A percentile compares a stretch with the other conserved stretches of the same genome.
These are phyloP conservation scores for Leptographium wingfieldii DNA, from an alignment of 2,329 filamentous ascomycete species.

Conservation along the genomic window DNA sequence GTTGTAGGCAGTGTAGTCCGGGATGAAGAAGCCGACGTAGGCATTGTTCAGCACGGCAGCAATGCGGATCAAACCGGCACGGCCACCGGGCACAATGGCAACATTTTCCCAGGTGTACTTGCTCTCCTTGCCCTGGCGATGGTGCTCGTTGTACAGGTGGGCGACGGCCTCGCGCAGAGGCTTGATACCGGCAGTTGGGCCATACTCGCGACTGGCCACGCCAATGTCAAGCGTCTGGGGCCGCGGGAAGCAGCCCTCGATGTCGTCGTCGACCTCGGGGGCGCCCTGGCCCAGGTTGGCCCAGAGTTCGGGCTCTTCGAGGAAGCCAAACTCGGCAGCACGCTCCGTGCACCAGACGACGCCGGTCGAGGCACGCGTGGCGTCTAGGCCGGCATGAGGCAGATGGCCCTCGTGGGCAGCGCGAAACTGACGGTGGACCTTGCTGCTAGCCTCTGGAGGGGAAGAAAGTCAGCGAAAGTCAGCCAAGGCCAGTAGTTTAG, in stretches of 20 bases:
- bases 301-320: constrained; percentile 71
- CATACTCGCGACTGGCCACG: constrained; percentile 74
- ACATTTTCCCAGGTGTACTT: constrained; percentile 98
- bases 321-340: constrained; percentile 77
- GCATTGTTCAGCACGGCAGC: constrained; percentile 87
- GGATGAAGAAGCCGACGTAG: constrained; percentile 87
- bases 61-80: constrained; percentile 87
- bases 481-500: background rate
- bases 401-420: constrained; percentile 82
- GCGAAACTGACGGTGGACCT: constrained; percentile 81
- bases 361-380: constrained; percentile 76
- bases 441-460: constrained; percentile 59
- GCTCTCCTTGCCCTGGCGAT: constrained; percentile 74
- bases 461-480: background rate
- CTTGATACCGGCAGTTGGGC: constrained; percentile 88
- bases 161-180: constrained; percentile 80
- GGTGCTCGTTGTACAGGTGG: constrained; percentile 83
- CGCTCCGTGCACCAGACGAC: constrained; percentile 89
- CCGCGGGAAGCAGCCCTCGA: constrained; percentile 75
- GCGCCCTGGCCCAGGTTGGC: constrained; percentile 91
- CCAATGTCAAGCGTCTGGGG: constrained; percentile 68
- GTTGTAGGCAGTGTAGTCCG: constrained; percentile 93
- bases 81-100: constrained; percentile 85
- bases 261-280: constrained; percentile 87
- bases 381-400: constrained; percentile 82